Percentiles rank a stretch among this genome's conserved stretches.
Conservation (phyloP, 2,329 filamentous ascomycete genomes). For the Verticillium dahliae region DNA sequence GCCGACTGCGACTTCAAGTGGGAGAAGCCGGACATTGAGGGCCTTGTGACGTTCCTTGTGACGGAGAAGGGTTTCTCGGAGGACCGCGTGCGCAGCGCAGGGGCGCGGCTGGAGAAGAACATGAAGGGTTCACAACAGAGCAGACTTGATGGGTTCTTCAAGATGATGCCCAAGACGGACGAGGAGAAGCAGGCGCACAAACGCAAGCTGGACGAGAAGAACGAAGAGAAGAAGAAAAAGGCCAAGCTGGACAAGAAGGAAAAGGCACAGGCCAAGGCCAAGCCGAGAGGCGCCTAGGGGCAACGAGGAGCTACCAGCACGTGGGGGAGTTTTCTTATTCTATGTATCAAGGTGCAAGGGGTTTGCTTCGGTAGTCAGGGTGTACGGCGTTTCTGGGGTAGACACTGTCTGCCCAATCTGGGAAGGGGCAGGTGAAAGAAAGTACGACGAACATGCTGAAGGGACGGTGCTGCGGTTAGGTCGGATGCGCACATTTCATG, state of each 20-base stretch:
- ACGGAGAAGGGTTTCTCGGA: constrained; percentile 96
- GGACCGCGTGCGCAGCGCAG: constrained; percentile 78
- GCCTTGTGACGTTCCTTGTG: constrained; percentile 82
- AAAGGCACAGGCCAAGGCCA: constrained; percentile 85
- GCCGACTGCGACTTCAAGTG: constrained; percentile 95
- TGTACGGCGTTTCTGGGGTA: not conserved
- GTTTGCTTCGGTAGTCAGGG: no score
- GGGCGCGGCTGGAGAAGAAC: constrained; percentile 77
- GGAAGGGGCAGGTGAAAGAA: not conserved
- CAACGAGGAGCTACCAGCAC: not conserved
- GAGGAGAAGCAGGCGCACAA: constrained; percentile 80
- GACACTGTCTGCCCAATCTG: not conserved
- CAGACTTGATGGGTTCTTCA: constrained; percentile 94
- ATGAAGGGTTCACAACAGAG: constrained; percentile 87
- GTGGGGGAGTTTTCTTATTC: not conserved
- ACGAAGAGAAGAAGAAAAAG: constrained; percentile 91
- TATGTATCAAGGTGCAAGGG: no score
- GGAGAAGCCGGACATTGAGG: constrained; percentile 88
- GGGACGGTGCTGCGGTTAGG: not conserved
- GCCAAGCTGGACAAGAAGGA: constrained; percentile 91
- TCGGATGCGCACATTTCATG: not conserved
- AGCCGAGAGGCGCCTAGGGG: constrained; percentile 58
- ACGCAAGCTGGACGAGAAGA: constrained; percentile 88
- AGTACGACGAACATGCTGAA: not conserved
- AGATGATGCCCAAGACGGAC: constrained; percentile 80